Conservation (phyloP, 2,329 filamentous ascomycete species). For the Aureobasidium melanogenum region DNA sequence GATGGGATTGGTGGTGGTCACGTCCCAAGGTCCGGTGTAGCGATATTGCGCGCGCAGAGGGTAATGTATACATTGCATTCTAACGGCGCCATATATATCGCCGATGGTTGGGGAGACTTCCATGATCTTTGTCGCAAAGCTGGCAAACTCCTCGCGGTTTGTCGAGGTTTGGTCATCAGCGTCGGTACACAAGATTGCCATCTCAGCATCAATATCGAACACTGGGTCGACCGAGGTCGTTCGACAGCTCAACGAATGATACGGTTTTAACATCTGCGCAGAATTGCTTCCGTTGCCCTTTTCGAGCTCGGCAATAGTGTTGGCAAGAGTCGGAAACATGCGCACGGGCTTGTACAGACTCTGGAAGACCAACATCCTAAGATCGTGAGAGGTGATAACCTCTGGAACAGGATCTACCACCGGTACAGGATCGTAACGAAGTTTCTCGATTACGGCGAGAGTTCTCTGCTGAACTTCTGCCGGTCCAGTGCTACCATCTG, state of each 20-base stretch:
- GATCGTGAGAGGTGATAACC: background rate
- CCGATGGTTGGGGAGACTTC: constrained; percentile 25
- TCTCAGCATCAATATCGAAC: constrained; percentile 12
- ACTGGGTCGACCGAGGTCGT: constrained; percentile 15
- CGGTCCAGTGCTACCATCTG: background rate
- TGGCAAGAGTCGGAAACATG: constrained; percentile 26
- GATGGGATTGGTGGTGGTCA: constrained; percentile 43
- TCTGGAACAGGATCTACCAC: background rate
- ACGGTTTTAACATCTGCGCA: constrained; percentile 27
- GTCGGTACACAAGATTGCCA: constrained; percentile 30
- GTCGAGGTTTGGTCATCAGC: constrained; percentile 20
- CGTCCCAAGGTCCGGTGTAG: constrained; percentile 16
- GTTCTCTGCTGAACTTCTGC: constrained; percentile 31
- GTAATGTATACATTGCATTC: constrained; percentile 26
- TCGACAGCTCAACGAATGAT: constrained; percentile 29
- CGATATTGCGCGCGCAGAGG: background rate
- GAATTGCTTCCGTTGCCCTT: constrained; percentile 18
- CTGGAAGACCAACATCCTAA: background rate
- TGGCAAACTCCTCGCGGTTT: constrained; percentile 15
- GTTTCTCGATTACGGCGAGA: constrained; percentile 30
- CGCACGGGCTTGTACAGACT: constrained; percentile 26
- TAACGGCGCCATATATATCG: constrained; percentile 28
- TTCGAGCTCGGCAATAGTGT: constrained; percentile 26
- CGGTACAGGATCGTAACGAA: constrained; percentile 38
- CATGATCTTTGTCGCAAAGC: constrained; percentile 20